A percentile compares a stretch with the other conserved stretches of the same genome.
Evolutionary conservation across 768 basidiomycete genomes (phyloP).

Genomic region (Termitomyces sp.): DNA sequence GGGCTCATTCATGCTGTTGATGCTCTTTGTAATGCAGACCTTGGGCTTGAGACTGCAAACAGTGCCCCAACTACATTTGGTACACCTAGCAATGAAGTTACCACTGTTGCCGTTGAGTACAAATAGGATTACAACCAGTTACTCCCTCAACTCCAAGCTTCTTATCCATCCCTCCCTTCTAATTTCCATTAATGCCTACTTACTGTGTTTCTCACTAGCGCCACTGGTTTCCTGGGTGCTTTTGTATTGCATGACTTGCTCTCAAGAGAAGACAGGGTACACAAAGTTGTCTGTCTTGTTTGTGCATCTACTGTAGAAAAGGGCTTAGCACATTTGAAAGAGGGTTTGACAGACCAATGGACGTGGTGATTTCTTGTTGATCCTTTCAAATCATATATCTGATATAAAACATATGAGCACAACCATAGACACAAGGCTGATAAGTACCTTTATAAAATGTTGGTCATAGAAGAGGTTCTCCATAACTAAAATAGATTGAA

Average conservation of each 20-base stretch:
- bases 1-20: conserved; percentile 78
- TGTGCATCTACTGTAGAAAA: conserved; percentile 59
- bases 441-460: conserved; percentile 75
- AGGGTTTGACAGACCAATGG: conserved; percentile 70
- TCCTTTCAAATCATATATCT: conserved; percentile 98
- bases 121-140: conserved; percentile 71
- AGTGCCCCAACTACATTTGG: not conserved
- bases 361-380: conserved; percentile 93
- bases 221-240: conserved; percentile 94
- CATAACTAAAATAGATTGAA: conserved; percentile 98
- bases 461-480: conserved; percentile 95
- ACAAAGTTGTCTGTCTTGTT: conserved; percentile 90
- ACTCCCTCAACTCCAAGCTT: conserved; percentile 47
- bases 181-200: conserved; percentile 49
- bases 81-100: conserved; percentile 14
- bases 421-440: not conserved
- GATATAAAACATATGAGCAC: conserved; percentile 18
- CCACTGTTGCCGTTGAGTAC: conserved; percentile 52
- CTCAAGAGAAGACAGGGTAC: conserved; percentile 49
- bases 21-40: conserved; percentile 66
- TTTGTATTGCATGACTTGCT: conserved; percentile 85
- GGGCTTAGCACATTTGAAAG: conserved; percentile 64
- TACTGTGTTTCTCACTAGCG: conserved; percentile 93
- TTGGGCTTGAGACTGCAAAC: conserved; percentile 39
- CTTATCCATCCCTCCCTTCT: conserved; percentile 55